Base-by-base conservation (phyloP, 768 basidiomycete species). In the Xerocomellus chrysenteron region DNA sequence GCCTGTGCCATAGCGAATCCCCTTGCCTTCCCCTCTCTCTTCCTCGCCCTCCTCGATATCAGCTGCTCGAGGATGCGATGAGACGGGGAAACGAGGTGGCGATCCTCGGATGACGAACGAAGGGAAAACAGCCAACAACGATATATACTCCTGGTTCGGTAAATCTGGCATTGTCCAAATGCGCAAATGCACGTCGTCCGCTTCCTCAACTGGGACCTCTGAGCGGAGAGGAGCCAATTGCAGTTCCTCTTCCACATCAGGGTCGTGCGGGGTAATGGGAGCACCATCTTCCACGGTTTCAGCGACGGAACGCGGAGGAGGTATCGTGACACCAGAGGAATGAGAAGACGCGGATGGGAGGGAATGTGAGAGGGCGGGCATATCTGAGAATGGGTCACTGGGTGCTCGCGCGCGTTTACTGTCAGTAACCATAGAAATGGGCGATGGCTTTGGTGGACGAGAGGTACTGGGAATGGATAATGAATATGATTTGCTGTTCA, bases 91-190 rank as follows among this genome's bases (percentile, higher is more conserved):
- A 40, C 92, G 85, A 28, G 90, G 89, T 43, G 90, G 69, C n/a
- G 84, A 66, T 55, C 83, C 80, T 48, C 83, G 78, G 14, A 88
- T 80, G 54, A 94, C 80, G 68, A 91, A 92, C 0, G 85, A 67
- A 14, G 93, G 94, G 72, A 94, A 94, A 26, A 92, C 68, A 43
- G 80, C 79, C 54, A 93, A 74, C 33, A 96, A 78, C 47, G 79
- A 76, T 19, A 85, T 67, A 65, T 82, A 78, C 72, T 96, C 94
- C 39, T 85, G 82, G 69, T 95, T 89, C 40, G 82, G 61, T 7
- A 96, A 77, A 69, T 93, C 84, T 19, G 93, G 90, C 6, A 85
- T 83, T 0, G 83, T 87, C 94, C 94, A 96, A 41, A 83, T 81
- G 52, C 92, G 84, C 70, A 90, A 72, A 62, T 82, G 81, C 51